Percentiles rank a stretch among this genome's conserved stretches.
Evolutionary conservation across 441 rosid species (phyloP).

Genomic region (Kokia cookei): DNA sequence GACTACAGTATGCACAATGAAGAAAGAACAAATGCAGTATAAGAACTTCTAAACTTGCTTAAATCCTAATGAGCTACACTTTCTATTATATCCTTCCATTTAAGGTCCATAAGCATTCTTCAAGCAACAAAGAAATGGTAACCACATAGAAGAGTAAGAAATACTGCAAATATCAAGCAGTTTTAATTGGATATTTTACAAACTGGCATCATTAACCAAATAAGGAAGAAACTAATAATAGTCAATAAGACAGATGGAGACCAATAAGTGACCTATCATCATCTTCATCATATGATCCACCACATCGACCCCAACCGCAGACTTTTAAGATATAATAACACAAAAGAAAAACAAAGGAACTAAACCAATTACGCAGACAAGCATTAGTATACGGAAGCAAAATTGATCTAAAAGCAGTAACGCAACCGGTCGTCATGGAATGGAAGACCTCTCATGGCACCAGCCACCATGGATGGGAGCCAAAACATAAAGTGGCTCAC

Average conservation of each 20-base stretch:
- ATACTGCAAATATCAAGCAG: neutral
- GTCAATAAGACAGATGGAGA: neutral
- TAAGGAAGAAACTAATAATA: neutral
- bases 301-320: no score
- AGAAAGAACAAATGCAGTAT: neutral
- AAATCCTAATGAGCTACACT: neutral
- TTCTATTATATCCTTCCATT: neutral
- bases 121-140: neutral
- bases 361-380: neutral
- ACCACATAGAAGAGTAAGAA: neutral
- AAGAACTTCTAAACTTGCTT: neutral
- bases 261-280: neutral
- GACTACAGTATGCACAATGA: no score
- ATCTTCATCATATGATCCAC: neutral
- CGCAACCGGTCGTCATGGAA: neutral
- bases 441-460: conserved; percentile 2
- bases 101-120: neutral
- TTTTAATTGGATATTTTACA: neutral
- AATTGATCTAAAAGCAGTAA: neutral
- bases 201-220: neutral
- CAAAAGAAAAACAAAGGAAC: neutral
- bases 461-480: neutral
- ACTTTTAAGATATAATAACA: neutral
- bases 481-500: conserved; percentile 26
- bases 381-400: neutral